Base-by-base conservation (phyloP, 768 basidiomycete species). In the Amanita pallidorosea region DNA sequence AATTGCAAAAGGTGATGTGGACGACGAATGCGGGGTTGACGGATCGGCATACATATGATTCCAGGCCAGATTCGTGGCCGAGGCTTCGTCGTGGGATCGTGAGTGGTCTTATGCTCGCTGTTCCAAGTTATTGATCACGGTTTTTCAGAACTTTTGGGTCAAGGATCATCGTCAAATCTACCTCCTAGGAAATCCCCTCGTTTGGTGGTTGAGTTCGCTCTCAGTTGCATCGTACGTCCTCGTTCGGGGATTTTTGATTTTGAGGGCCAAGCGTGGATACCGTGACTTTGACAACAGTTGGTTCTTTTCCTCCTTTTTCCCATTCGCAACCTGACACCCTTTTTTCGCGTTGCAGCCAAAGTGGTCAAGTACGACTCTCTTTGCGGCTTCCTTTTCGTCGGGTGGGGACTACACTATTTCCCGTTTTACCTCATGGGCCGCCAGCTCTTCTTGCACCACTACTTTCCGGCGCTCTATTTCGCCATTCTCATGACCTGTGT, bases 371-470 rank as follows among this genome's bases (percentile, higher is more conserved):
- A 98, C 66, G 93, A 97, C 65, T 67, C 80, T 22, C 70, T 95
- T 1, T 92, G 91, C 54, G 86, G 85, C 0, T 96, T 97, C 79
- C 79, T 97, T 52, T 85, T 91, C 71, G 65, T 90, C 29, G 93
- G 91, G 43, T 99, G 95, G 91, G 71, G 72, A 22, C 62, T 99
- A 31, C 96, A 98, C 70, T 98, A 96, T 68, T 75, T 89, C 62
- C 96, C 96, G 12, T 99, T 99, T 79, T 98, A 83, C 80, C 72
- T 98, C 57, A 98, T 98, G 95, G 71, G 77, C 38, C 91, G 96
- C 18, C 96, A 99, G 61, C 83, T 98, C 42, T 99, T 99, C 78
- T 68, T 99, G 20, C 95, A 98, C 63, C 96, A 98, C 69, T 98
- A 98, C 65, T 86, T 98, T 69, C 96, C 95, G 0, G 92, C 94